Evolutionary conservation across 345 rosid species (phyloP), one percentile per base, ranked within the genome.

Genomic region (Pugionium cornutum): DNA sequence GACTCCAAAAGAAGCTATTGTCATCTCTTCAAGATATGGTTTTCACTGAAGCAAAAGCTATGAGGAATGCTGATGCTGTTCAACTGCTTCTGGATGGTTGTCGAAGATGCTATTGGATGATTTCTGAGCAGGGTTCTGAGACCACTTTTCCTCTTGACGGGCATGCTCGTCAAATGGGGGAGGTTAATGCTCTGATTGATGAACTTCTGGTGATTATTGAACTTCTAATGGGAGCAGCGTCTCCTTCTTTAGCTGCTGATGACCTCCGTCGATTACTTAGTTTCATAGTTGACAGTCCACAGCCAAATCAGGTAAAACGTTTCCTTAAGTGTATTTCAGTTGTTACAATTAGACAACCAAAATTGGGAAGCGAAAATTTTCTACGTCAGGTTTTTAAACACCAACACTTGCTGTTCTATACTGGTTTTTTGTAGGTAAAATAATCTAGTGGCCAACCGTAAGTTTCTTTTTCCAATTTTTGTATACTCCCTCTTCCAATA

Each of bases 61-160:
- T 95, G 99, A 82, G 91, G 73, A 81, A 91, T 77, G 97, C 97
- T 43, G 88, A 88, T 76, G 99, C 99, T 77, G 87, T 95, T 76
- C 99, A 95, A 75, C 76, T 91, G 91, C 97, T 95, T 81, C 91
- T 95, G 68, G 99, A 95, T 83, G 95, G 96, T 74, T 89, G 99
- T 83, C 84, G 99, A 87, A 89, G 84, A 79, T 95, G 99, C 81
- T 95, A 91, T 74, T 95, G 99, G 99, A 83, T 84, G 68, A 69
- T 84, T 69, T 79, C 74, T 48, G 97, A 95, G 78, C 89, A 83
- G 82, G 91, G 89, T 69, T 91, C 96, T 11, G 82, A 83, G 44
- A 69, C 78, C 60, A 77, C 86, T 28, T 90, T 84, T 77, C 84
- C 87, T 48, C 67, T 77, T 54, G 80, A 87, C 30, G 78, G 78